A percentile compares a stretch with the other conserved stretches of the same genome.
Evolutionary conservation across 1,284 basidiomycete genomes (phyloP).

Genomic region (Rhodotorula sp.): DNA sequence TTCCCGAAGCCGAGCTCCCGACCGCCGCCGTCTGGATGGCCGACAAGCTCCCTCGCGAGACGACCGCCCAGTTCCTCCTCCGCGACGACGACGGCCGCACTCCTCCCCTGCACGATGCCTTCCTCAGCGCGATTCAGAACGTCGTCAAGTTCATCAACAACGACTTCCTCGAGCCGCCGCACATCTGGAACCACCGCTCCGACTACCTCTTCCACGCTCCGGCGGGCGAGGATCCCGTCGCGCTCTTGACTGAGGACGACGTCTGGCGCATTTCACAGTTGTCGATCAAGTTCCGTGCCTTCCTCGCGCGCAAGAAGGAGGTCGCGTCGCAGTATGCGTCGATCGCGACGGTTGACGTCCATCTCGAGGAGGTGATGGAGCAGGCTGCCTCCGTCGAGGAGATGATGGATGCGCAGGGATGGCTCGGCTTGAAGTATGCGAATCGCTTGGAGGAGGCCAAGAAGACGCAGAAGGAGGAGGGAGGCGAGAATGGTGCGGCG

Average conservation of each 20-base stretch:
- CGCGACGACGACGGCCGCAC: constrained; percentile 56
- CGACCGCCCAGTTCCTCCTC: constrained; percentile 64
- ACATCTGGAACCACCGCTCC: constrained; percentile 88
- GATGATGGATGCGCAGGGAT: constrained; percentile 87
- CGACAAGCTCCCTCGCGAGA: constrained; percentile 65
- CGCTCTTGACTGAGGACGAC: constrained; percentile 73
- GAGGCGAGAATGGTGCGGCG: constrained; percentile 57
- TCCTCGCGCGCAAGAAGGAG: constrained; percentile 69
- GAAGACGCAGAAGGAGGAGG: constrained; percentile 48
- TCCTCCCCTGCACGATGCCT: constrained; percentile 62
- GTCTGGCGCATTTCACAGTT: constrained; percentile 84
- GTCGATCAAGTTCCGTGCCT: constrained; percentile 80
- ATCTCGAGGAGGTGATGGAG: constrained; percentile 63
- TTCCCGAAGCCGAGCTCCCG: constrained; percentile 16
- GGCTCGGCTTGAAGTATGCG: constrained; percentile 78
- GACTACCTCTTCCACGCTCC: constrained; percentile 74
- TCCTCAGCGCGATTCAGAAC: constrained; percentile 75
- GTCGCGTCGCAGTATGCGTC: constrained; percentile 63
- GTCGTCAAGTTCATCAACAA: constrained; percentile 82
- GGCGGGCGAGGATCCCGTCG: constrained; percentile 48
- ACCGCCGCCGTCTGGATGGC: constrained; percentile 28
- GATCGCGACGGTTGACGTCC: constrained; percentile 54
- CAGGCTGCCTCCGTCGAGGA: constrained; percentile 67
- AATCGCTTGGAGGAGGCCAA: constrained; percentile 63
- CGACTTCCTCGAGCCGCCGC: constrained; percentile 86